These are phyloP conservation scores for Phytophthora europaea DNA, from an alignment of 352 stramenopile genomes.

Conservation along the genomic window DNA sequence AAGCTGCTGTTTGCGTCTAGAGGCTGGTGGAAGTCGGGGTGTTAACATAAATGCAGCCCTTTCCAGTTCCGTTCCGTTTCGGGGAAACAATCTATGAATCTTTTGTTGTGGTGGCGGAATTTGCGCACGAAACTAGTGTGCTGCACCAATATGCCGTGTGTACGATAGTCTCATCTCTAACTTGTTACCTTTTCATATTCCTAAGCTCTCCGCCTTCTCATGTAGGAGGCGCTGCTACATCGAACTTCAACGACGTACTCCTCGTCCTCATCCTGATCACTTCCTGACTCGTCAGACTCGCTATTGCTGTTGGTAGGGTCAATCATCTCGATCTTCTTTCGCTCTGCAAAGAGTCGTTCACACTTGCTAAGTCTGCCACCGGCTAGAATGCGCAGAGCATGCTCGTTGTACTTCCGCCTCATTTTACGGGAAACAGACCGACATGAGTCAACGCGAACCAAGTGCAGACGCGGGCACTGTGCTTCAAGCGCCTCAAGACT, in stretches of 20 bases:
- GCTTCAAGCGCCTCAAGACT: conserved; percentile 54
- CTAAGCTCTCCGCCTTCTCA: conserved; percentile 15
- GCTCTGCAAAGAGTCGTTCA: conserved; percentile 47
- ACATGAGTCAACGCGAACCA: conserved; percentile 80
- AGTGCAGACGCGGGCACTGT: conserved; percentile 47
- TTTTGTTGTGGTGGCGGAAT: conserved; percentile 14
- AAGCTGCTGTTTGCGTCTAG: conserved; percentile 53
- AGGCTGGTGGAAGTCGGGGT: conserved; percentile 55
- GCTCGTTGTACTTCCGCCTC: conserved; percentile 51
- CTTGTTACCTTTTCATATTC: background rate
- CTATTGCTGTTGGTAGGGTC: conserved; percentile 44
- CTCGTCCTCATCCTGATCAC: conserved; percentile 19
- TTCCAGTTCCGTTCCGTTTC: conserved; percentile 74
- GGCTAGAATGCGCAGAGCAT: conserved; percentile 23
- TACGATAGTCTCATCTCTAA: background rate
- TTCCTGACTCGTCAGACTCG: conserved; percentile 45
- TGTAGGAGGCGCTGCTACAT: conserved; percentile 14
- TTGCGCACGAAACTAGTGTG: background rate
- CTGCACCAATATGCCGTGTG: background rate
- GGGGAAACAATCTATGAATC: conserved; percentile 39
- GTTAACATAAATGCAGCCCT: conserved; percentile 70
- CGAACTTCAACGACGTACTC: conserved; percentile 38
- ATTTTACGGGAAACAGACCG: conserved; percentile 66
- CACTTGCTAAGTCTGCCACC: conserved; percentile 37
- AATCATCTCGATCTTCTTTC: conserved; percentile 52